Evolutionary conservation across 306 rosid species (phyloP).

Genomic region (Oemleria cerasiformis): DNA sequence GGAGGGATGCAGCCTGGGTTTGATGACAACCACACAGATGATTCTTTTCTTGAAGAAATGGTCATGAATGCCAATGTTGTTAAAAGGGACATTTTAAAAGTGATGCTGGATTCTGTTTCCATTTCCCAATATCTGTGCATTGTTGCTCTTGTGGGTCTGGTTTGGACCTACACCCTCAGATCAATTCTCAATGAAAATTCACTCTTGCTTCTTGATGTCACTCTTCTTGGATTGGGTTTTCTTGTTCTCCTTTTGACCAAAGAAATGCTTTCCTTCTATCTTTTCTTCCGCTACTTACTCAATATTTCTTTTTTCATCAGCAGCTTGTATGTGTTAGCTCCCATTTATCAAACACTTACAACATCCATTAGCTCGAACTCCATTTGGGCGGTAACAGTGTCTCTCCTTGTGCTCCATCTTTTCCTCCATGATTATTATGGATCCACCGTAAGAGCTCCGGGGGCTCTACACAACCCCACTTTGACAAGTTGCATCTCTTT

Average conservation of each 20-base stretch:
- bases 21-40: conserved; percentile 82
- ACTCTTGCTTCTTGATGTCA: conserved; percentile 58
- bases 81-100: conserved; percentile 73
- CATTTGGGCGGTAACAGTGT: conserved; percentile 73
- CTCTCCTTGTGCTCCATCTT: conserved; percentile 76
- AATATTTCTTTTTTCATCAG: conserved; percentile 71
- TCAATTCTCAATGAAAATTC: conserved; percentile 69
- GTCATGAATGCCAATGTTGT: conserved; percentile 94
- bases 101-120: conserved; percentile 77
- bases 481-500: conserved; percentile 78
- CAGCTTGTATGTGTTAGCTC: conserved; percentile 77
- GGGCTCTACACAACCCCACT: conserved; percentile 61
- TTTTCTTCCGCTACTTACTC: conserved; percentile 62
- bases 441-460: conserved; percentile 65
- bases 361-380: conserved; percentile 88
- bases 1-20: conserved; percentile 97
- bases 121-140: conserved; percentile 86
- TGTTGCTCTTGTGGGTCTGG: conserved; percentile 84
- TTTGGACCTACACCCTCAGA: conserved; percentile 73
- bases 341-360: conserved; percentile 84
- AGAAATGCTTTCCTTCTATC: conserved; percentile 71
- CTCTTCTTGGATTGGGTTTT: conserved; percentile 76
- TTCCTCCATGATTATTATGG: conserved; percentile 87
- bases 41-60: conserved; percentile 84
- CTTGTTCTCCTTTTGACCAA: conserved; percentile 65